Conservation (phyloP, 345 rosid genomes). For the Orychophragmus violaceus region DNA sequence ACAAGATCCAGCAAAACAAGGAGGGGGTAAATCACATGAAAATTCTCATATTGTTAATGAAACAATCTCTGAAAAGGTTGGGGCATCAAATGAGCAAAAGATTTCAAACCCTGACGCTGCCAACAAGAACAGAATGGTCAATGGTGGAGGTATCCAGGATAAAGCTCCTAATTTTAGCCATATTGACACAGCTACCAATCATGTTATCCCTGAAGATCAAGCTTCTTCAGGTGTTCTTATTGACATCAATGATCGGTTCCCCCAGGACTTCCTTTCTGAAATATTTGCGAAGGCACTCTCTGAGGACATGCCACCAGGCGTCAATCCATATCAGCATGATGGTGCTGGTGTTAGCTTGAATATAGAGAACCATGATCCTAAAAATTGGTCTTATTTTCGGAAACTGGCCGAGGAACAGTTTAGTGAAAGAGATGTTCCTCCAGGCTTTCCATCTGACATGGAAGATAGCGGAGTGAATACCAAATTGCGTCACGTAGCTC, state of each 20-base stretch:
- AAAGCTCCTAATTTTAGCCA: constrained; percentile 18
- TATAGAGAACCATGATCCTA: constrained; percentile 78
- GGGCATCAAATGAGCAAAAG: not conserved
- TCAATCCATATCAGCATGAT: constrained; percentile 44
- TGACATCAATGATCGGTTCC: constrained; percentile 84
- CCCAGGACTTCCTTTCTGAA: constrained; percentile 77
- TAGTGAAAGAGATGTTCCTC: constrained; percentile 44
- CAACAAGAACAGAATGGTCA: not conserved
- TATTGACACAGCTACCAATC: constrained; percentile 10
- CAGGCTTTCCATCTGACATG: constrained; percentile 38
- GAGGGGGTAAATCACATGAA: constrained; percentile 41
- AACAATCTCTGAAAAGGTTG: constrained; percentile 12
- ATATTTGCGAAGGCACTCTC: constrained; percentile 56
- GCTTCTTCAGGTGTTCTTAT: constrained; percentile 44
- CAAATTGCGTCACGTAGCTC: constrained; percentile 32
- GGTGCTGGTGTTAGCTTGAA: constrained; percentile 76
- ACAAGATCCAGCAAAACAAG: constrained; percentile 44
- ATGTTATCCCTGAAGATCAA: constrained; percentile 17
- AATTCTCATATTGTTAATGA: constrained; percentile 32
- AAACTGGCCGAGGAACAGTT: constrained; percentile 75
- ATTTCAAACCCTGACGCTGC: not conserved
- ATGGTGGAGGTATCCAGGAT: constrained; percentile 19
- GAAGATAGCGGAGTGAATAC: constrained; percentile 34
- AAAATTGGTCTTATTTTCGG: constrained; percentile 90
- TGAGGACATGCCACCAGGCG: constrained; percentile 38